These are phyloP conservation scores for Phyllosticta citribraziliensis DNA, from an alignment of 2,329 filamentous ascomycete species.

Conservation along the genomic window DNA sequence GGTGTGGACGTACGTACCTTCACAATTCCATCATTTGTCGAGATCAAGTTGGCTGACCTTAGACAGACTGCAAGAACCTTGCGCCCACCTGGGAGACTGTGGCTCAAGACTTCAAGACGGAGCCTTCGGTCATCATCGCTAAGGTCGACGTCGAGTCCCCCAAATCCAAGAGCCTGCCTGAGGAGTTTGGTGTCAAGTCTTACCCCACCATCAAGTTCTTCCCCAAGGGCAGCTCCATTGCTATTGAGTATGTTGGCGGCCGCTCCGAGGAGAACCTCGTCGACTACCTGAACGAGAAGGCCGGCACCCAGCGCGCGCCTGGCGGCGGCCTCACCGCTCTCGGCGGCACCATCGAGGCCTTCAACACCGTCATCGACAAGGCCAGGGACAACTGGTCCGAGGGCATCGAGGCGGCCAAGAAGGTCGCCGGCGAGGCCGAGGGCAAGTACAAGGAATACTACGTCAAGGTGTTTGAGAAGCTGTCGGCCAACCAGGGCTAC, in stretches of 20 bases:
- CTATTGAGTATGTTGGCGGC: conserved; percentile 62
- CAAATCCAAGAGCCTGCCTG: conserved; percentile 68
- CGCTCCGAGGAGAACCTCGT: conserved; percentile 70
- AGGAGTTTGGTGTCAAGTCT: conserved; percentile 66
- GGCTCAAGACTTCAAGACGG: conserved; percentile 68
- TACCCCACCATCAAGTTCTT: conserved; percentile 99
- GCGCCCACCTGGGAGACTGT: conserved; percentile 85
- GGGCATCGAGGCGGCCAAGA: conserved; percentile 61
- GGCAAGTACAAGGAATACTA: conserved; percentile 88
- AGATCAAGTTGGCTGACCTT: background rate
- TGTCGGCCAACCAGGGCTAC: conserved; percentile 66
- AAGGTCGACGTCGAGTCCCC: conserved; percentile 92
- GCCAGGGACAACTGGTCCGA: conserved; percentile 54
- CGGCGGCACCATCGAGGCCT: conserved; percentile 71
- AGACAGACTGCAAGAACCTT: conserved; percentile 86
- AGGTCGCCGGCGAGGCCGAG: conserved; percentile 44
- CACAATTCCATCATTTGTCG: background rate
- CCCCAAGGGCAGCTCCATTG: conserved; percentile 67
- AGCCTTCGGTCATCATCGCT: conserved; percentile 72
- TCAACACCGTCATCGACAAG: conserved; percentile 69
- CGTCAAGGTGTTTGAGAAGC: conserved; percentile 79
- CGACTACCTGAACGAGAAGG: conserved; percentile 75
- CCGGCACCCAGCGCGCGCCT: conserved; percentile 71
- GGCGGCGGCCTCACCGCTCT: conserved; percentile 70
- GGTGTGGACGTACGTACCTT: conserved; percentile 82